Base-by-base conservation (phyloP, 371 early-diverging fungal genomes). In the Saksenaea oblongispora region DNA sequence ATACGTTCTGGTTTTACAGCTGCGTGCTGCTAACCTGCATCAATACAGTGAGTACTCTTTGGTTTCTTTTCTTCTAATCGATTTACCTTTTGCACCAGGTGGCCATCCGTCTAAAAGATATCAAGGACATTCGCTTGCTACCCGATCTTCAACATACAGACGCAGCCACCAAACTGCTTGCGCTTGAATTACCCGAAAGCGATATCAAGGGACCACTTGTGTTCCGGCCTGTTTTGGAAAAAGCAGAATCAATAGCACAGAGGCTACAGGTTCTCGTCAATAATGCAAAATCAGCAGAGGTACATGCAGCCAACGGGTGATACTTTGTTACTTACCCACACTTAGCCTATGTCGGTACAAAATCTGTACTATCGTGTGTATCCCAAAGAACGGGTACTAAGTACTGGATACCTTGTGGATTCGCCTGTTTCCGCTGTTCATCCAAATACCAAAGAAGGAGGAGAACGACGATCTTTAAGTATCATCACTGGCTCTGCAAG, bases 1-100 rank as follows among this genome's bases (percentile, higher is more conserved):
- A 75, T 10, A 73, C 76, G 0, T 76, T 81, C 59, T 81, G 82
- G 82, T 78, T 78, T 34, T 78, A 81, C 36, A 76, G 79, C 37
- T 81, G 79, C 64, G 63, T 76, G 1, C 26, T 76, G 57, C 72
- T 81, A 73, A 72, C 71, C 15, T 78, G 81, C 26, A 75, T 81
- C 13, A 72, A 78, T 54, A 76, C 78, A n/a, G 76, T 76, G 41
- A 65, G 63, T 39, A 22, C n/a, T n/a, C 27, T n/a, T 1, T 34
- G 39, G 15, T 28, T 31, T 26, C 26, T 31, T 44, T 26, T 5
- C 17, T 0, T 13, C 27, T 13, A n/a, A 13, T 10, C 28, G 8
- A 44, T 28, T 18, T 7, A n/a, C n/a, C n/a, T 17, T 18, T 55
- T 35, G 37, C 15, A 22, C 4, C 55, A 51, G 60, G 59, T 70